Evolutionary conservation across 2,329 filamentous ascomycete species (phyloP), one percentile per base, ranked within the genome.

Genomic region (Aspergillus novoparasiticus): DNA sequence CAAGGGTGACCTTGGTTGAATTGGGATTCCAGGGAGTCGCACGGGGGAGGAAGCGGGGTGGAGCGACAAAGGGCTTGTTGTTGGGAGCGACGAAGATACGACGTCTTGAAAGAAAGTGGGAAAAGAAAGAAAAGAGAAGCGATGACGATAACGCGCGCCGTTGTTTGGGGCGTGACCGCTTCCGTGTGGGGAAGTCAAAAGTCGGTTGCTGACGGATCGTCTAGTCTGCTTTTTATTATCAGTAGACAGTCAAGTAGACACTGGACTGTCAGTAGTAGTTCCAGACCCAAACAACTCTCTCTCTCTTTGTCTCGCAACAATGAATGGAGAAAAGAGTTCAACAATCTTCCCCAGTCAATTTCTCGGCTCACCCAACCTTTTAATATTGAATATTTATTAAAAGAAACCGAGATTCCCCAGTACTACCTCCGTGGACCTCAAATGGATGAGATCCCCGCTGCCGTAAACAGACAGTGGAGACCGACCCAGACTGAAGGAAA

Each of bases 101-200:
- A 36, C 34, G 46, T 30, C 39, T 26, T n/a, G 50, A 56, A 60
- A 54, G 45, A 43, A 36, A 48, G 59, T 56, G 56, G 62, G 58
- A 43, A 53, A 32, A 51, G 57, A 56, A 56, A 34, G 45, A 45
- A 61, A 39, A 51, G 46, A 51, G 26, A n/a, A 51, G 26, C 63
- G 59, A 60, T 64, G 65, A 68, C 59, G 64, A 63, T 55, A 56
- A 68, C 61, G 58, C 61, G 61, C 58, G 58, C 58, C 36, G 56
- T 41, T 62, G 56, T 58, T 63, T 58, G 58, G 58, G 50, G 51
- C 59, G 66, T 68, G 66, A 68, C 66, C 66, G 66, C 66, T 66
- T 68, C 66, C 64, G 59, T 66, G 65, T 67, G 65, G 65, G 64
- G 65, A 66, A 63, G 21, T 36, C 6, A 36, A 23, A 36, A 45